Percentiles rank a stretch among this genome's conserved stretches.
Evolutionary conservation across 2,329 filamentous ascomycete species (phyloP).

Genomic region (Arthrobotrys sphaeroides): DNA sequence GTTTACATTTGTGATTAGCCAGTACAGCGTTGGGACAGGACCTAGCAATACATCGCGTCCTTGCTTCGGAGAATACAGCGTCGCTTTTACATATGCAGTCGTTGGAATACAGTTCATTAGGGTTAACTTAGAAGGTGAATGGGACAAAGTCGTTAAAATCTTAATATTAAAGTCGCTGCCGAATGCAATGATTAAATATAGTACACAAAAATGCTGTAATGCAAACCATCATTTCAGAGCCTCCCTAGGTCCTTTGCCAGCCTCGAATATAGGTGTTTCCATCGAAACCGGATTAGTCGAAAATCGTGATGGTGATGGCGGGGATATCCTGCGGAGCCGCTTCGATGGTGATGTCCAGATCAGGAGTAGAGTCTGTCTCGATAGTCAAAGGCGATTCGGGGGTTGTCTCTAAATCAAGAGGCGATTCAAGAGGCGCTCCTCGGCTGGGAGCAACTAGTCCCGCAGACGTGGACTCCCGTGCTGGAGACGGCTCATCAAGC

Average conservation of each 20-base stretch:
- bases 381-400: too few species aligned
- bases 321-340: background rate
- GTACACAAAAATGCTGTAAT: background rate
- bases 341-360: background rate
- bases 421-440: background rate
- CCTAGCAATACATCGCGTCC: background rate
- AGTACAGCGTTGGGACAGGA: background rate
- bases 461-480: background rate
- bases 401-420: too few species aligned
- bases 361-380: background rate
- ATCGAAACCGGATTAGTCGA: background rate
- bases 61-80: background rate
- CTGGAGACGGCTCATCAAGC: background rate
- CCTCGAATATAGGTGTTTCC: background rate
- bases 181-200: slow-evolving; percentile 6
- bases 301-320: background rate
- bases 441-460: background rate
- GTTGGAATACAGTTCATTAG: background rate
- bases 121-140: background rate
- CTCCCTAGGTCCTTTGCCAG: too few species aligned
- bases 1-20: background rate
- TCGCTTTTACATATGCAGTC: background rate
- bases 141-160: background rate
- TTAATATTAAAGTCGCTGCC: background rate
- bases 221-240: background rate